Evolutionary conservation across 108 stramenopile genomes (phyloP), one percentile per base, ranked within the genome.

Genomic region (Fragilariopsis cylindrus): DNA sequence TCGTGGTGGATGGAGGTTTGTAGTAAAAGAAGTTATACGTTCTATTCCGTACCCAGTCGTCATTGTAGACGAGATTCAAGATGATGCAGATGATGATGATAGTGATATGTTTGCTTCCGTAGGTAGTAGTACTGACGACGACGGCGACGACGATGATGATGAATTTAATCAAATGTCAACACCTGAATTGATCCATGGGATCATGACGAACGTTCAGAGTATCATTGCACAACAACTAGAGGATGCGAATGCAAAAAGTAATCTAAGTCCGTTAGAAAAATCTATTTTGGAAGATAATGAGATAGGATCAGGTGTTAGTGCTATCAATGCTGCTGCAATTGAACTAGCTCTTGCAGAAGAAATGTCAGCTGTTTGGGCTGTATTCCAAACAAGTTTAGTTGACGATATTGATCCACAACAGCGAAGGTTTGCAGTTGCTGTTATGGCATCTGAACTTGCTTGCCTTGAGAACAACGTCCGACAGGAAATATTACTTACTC

Each of bases 361-460:
- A 76, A 73, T 85, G 66, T 76, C 85, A n/a, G 91, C 87, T 12
- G 84, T 88, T 18, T 82, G 84, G 76, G 71, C 85, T 44, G 78
- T 85, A 47, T 91, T 93, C 75, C 70, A 75, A 44, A 48, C 70
- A 7, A 78, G 81, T 19, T 40, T 94, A 58, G 70, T 89, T 40
- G 93, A 92, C 82, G 84, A 83, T 8, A 79, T 85, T 44, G 70
- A 66, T 46, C 76, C 78, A 5, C 60, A 62, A 68, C 87, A 89
- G 70, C 67, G 84, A 65, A 50, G 54, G 48, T 92, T 69, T 79
- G 85, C 85, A 41, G 74, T 92, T 30, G 86, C 83, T 18, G 87
- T 92, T 76, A 81, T 94, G 74, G 89, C 91, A 30, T 89, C 86
- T 5, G 93, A 94, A 81, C 65, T 94, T 44, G 87, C 84, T 46